These are phyloP conservation scores for Malassezia yamatoensis DNA, from an alignment of 1,284 basidiomycete species.

Conservation along the genomic window DNA sequence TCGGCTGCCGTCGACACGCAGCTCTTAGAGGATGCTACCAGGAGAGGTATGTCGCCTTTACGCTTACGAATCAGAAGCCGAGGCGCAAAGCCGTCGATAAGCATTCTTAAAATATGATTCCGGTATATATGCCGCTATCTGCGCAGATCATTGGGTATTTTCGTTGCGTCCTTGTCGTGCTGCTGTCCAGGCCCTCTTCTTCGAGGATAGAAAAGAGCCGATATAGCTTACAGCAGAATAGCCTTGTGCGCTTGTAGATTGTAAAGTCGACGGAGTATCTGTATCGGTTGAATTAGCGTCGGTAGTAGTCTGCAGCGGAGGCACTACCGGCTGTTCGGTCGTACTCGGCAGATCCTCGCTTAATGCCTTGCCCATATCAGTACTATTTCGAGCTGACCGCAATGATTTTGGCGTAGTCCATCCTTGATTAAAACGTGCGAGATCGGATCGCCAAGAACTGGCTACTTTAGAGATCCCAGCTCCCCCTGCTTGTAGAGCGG, in stretches of 20 bases:
- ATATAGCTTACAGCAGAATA: constrained; percentile 36
- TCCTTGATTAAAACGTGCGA: constrained; percentile 18
- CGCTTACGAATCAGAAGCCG: constrained; percentile 8
- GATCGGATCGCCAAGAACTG: constrained; percentile 32
- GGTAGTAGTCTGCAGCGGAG: background rate
- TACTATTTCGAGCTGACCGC: background rate
- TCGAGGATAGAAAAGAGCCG: constrained; percentile 34
- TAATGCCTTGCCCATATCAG: background rate
- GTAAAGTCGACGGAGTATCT: constrained; percentile 3
- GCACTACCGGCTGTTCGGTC: too few relatives aligned
- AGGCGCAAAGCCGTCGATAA: constrained; percentile 3
- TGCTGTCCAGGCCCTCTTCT: constrained; percentile 25
- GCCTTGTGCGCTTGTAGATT: constrained; percentile 32
- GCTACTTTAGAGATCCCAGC: constrained; percentile 35
- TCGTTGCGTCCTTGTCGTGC: background rate
- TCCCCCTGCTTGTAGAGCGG: constrained; percentile 33
- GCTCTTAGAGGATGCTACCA: constrained; percentile 87
- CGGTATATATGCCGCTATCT: background rate
- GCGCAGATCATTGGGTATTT: background rate
- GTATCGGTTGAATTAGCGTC: constrained; percentile 19
- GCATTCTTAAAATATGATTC: background rate
- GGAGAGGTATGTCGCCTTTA: constrained; percentile 57
- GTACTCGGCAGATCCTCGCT: too few relatives aligned
- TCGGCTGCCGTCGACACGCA: constrained; percentile 90
- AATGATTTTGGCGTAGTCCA: constrained; percentile 7